phyloP scores from a whole-genome alignment of 345 rosid species.

The Rhodamnia argentea region DNA sequence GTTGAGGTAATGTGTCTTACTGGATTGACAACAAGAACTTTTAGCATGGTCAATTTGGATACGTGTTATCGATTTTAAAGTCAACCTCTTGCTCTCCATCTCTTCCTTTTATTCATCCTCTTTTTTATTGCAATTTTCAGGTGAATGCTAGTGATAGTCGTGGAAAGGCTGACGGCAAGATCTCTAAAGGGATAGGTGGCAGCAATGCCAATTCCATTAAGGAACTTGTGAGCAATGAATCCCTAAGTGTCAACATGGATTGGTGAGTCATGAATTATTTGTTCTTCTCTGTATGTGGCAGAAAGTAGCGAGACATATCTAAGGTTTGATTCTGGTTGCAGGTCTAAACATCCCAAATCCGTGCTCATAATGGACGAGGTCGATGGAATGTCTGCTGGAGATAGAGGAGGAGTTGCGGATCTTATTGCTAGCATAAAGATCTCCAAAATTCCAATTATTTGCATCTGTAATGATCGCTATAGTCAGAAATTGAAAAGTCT shows the following conservation, averaged over 20 bases:
- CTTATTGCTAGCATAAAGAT: slow-evolving; percentile 94
- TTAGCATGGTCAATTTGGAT: neutral
- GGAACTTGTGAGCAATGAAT: slow-evolving; percentile 90
- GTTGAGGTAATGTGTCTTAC: slow-evolving; percentile 51
- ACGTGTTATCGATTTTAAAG: neutral
- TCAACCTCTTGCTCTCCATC: neutral
- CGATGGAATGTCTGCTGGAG: slow-evolving; percentile 99
- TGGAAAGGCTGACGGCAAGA: slow-evolving; percentile 82
- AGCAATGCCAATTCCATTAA: slow-evolving; percentile 92
- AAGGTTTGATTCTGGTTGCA: slow-evolving; percentile 14
- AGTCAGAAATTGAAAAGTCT: slow-evolving; percentile 97
- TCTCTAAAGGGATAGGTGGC: slow-evolving; percentile 85
- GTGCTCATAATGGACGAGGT: slow-evolving; percentile 99
- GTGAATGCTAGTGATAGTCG: slow-evolving; percentile 99
- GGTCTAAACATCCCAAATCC: slow-evolving; percentile 64
- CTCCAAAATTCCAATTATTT: slow-evolving; percentile 89
- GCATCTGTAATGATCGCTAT: slow-evolving; percentile 96
- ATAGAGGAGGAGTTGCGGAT: slow-evolving; percentile 96
- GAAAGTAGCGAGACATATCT: neutral
- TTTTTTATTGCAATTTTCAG: slow-evolving; percentile 16
- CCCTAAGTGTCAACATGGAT: slow-evolving; percentile 50
- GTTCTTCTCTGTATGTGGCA: neutral
- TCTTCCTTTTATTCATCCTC: neutral
- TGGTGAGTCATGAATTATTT: slow-evolving; percentile 23
- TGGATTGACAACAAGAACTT: neutral